Evolutionary conservation across 1,284 basidiomycete species (phyloP).

Genomic region (Moesziomyces parantarcticus): DNA sequence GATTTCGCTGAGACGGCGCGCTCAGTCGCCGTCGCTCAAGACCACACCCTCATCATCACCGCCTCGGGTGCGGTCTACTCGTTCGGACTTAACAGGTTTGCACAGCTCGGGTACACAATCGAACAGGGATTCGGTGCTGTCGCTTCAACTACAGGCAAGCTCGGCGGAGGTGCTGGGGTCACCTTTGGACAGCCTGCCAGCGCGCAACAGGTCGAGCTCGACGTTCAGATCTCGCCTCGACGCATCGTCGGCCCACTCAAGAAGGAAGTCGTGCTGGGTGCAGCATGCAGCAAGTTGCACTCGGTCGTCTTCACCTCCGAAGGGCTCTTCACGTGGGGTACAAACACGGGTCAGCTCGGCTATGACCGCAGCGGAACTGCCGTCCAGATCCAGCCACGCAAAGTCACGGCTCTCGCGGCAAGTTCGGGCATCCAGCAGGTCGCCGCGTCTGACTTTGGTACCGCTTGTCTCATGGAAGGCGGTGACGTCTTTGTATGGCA

Average conservation of each 20-base stretch:
- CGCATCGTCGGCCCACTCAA: constrained; percentile 81
- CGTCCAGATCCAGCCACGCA: constrained; percentile 82
- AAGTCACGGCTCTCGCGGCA: constrained; percentile 74
- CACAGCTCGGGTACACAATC: constrained; percentile 81
- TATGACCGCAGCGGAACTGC: constrained; percentile 74
- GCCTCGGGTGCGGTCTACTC: constrained; percentile 83
- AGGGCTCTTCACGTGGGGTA: constrained; percentile 94
- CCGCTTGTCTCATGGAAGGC: constrained; percentile 80
- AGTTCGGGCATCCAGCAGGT: constrained; percentile 62
- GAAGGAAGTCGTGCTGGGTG: constrained; percentile 82
- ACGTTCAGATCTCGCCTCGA: constrained; percentile 80
- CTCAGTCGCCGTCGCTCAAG: constrained; percentile 84
- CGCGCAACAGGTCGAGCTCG: constrained; percentile 42
- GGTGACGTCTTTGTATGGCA: constrained; percentile 85
- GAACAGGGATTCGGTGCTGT: constrained; percentile 71
- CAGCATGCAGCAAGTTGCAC: constrained; percentile 87
- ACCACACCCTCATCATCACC: constrained; percentile 90
- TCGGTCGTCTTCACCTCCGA: constrained; percentile 88
- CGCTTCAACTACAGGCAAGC: constrained; percentile 42
- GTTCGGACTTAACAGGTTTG: constrained; percentile 86
- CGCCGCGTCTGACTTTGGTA: constrained; percentile 75
- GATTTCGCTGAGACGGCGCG: constrained; percentile 72
- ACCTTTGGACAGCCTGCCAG: constrained; percentile 37
- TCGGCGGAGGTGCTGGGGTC: constrained; percentile 68
- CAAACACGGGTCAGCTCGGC: constrained; percentile 91